Evolutionary conservation across 805 yeast genomes (phyloP).

Genomic region (Metschnikowia arizonensis): DNA sequence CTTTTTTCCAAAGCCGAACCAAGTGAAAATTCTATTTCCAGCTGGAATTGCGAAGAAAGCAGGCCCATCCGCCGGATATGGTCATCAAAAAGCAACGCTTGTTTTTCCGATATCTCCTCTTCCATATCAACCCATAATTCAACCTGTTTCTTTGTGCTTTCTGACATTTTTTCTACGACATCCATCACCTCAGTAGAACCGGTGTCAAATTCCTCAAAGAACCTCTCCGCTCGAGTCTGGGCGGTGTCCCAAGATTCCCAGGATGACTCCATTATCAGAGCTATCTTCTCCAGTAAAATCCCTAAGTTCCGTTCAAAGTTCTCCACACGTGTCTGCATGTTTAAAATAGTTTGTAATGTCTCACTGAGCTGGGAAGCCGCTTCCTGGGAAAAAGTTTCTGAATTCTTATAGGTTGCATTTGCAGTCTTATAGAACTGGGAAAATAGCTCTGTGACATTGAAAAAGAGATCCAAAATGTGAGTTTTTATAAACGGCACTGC

Average conservation of each 20-base stretch:
- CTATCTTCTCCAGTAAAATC: conserved; percentile 3
- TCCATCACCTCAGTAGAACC: conserved; percentile 5
- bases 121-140: conserved; percentile 6
- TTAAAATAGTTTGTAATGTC: not conserved
- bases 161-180: not conserved
- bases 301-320: conserved; percentile 2
- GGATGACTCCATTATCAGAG: conserved; percentile 3
- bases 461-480: conserved; percentile 43
- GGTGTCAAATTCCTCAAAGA: not conserved
- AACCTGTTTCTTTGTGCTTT: conserved; percentile 4
- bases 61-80: not conserved
- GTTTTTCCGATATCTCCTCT: conserved; percentile 1
- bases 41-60: not conserved
- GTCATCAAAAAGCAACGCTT: conserved; percentile 5
- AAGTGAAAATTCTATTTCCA: not conserved
- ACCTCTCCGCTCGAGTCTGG: not conserved
- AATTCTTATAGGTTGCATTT: not conserved
- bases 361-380: not conserved
- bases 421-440: conserved; percentile 11
- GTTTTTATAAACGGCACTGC: conserved; percentile 51
- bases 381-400: not conserved
- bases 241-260: not conserved
- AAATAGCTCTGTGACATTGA: conserved; percentile 41
- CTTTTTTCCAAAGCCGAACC: not conserved
- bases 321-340: conserved; percentile 4